Evolutionary conservation across 73 alveolate species (phyloP).

Genomic region (Paramecium primaurelia): DNA sequence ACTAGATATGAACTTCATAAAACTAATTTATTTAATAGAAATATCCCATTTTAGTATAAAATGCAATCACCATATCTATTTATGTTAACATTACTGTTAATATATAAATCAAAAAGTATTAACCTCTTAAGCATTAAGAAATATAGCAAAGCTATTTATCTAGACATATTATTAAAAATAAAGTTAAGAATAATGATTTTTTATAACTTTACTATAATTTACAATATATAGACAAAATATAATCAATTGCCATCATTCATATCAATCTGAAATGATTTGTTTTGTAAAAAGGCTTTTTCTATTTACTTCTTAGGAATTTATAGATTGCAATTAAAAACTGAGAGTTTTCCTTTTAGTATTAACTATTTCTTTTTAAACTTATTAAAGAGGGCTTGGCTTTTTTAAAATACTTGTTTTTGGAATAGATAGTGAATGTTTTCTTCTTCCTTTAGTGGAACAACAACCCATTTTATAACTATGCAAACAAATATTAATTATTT

Average conservation of each 20-base stretch:
- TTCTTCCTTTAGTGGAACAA: background rate
- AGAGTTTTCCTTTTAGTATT: background rate
- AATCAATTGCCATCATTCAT: background rate
- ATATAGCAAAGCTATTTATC: background rate
- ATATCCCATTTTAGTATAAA: background rate
- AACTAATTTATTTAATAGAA: background rate
- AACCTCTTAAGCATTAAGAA: background rate
- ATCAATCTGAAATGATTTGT: background rate
- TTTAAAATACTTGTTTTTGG: background rate
- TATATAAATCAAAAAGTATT: background rate
- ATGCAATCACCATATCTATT: background rate
- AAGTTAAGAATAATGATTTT: background rate
- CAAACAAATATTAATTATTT: background rate
- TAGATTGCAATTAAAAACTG: background rate
- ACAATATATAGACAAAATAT: background rate
- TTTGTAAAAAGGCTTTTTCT: background rate
- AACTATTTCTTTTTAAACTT: background rate
- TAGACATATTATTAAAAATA: background rate
- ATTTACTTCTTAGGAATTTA: background rate
- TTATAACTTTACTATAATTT: background rate
- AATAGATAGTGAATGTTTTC: background rate
- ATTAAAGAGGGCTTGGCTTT: background rate
- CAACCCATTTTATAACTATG: background rate
- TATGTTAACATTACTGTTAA: background rate
- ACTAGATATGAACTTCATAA: background rate